These are phyloP conservation scores for Jaminaea rosea DNA, from an alignment of 1,284 basidiomycete species.

Conservation along the genomic window DNA sequence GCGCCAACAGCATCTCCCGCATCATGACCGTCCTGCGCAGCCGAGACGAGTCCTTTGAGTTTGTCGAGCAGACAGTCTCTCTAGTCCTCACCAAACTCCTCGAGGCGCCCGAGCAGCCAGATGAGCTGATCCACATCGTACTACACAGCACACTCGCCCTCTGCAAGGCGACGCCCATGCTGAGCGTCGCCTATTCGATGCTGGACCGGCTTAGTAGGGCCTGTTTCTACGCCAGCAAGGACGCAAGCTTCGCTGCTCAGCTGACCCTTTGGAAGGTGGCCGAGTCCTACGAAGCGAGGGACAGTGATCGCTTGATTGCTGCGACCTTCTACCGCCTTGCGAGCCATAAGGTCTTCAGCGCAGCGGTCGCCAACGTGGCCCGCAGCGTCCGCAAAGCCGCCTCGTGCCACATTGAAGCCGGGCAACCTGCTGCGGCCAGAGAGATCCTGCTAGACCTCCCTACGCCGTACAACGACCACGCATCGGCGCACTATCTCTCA, in stretches of 20 bases:
- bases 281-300: background rate
- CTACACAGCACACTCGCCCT: background rate
- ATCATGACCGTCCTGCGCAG: background rate
- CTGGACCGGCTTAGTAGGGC: background rate
- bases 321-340: background rate
- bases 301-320: background rate
- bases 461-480: background rate
- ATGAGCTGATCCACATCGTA: background rate
- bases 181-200: background rate
- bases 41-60: background rate
- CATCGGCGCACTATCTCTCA: background rate
- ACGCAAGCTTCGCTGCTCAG: background rate
- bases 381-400: background rate
- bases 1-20: background rate
- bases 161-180: background rate
- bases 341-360: background rate
- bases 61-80: background rate
- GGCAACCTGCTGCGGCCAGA: background rate
- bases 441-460: background rate
- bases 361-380: background rate
- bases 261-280: background rate
- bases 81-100: background rate
- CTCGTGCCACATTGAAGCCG: background rate
- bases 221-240: background rate
- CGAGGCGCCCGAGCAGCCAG: background rate